Conservation (phyloP, 148 eudicot species). For the Selenicereus undatus region DNA sequence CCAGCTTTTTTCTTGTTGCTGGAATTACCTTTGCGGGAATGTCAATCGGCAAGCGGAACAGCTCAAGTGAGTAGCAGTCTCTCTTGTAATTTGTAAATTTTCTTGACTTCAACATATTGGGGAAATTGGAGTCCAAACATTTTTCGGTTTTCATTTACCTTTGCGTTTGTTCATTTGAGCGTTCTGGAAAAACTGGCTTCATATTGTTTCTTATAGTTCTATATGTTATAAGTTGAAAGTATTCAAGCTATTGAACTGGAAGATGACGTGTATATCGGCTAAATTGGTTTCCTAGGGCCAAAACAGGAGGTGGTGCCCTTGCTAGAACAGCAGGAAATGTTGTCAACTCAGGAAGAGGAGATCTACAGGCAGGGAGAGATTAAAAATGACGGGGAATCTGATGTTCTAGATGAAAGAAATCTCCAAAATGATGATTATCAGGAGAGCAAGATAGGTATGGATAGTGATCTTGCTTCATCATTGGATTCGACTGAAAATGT, state of each 20-base stretch:
- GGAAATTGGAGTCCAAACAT: neutral
- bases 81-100: neutral
- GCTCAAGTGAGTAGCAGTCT: slow-evolving; percentile 52
- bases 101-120: neutral
- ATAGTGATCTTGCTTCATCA: slow-evolving; percentile 36
- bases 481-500: slow-evolving; percentile 33
- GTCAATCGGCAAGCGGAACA: slow-evolving; percentile 51
- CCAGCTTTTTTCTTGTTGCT: slow-evolving; percentile 68
- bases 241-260: neutral
- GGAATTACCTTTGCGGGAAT: slow-evolving; percentile 75
- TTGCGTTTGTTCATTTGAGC: neutral
- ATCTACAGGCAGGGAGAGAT: slow-evolving; percentile 34
- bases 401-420: slow-evolving; percentile 24
- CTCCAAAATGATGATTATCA: slow-evolving; percentile 18
- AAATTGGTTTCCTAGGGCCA: slow-evolving; percentile 35
- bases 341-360: slow-evolving; percentile 44
- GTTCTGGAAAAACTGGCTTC: neutral
- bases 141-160: neutral
- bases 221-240: neutral
- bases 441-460: slow-evolving; percentile 31
- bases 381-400: slow-evolving; percentile 29
- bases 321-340: slow-evolving; percentile 55
- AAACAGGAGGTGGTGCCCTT: slow-evolving; percentile 54
- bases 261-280: neutral
- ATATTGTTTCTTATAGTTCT: neutral